phyloP scores from a whole-genome alignment of 768 basidiomycete genomes.

The Tulasnella sp. region DNA sequence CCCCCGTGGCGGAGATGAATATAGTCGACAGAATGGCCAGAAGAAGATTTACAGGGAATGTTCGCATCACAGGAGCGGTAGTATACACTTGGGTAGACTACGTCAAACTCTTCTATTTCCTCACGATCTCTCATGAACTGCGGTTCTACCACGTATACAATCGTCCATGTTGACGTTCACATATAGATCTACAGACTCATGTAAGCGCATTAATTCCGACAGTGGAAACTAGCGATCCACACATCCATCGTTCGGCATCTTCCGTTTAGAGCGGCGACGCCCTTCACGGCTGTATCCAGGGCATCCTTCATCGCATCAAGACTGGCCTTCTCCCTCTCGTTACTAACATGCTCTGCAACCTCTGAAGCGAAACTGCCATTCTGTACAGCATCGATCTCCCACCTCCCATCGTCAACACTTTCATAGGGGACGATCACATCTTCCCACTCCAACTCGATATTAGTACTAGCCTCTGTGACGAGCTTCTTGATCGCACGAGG shows the following conservation, averaged over 20 bases:
- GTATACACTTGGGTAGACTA: too few species aligned
- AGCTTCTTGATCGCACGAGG: conserved; percentile 26
- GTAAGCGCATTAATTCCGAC: too few species aligned
- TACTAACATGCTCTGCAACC: conserved; percentile 22
- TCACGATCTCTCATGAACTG: too few species aligned
- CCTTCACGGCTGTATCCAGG: conserved; percentile 15
- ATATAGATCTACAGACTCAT: too few species aligned
- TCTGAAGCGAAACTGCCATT: conserved; percentile 22
- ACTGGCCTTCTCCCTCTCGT: conserved; percentile 28
- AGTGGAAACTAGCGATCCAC: conserved; percentile 24
- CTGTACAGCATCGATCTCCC: conserved; percentile 28
- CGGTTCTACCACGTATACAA: too few species aligned
- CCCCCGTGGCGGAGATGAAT: too few species aligned
- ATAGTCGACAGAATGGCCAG: too few species aligned
- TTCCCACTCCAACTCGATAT: conserved; percentile 20
- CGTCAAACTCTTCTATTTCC: too few species aligned
- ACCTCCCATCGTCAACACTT: conserved; percentile 27
- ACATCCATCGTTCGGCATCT: conserved; percentile 29
- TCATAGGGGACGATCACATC: conserved; percentile 21
- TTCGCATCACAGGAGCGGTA: too few species aligned
- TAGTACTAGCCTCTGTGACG: conserved; percentile 19
- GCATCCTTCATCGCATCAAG: conserved; percentile 28
- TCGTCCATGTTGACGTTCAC: too few species aligned
- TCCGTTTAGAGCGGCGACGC: conserved; percentile 18
- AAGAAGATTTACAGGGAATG: too few species aligned